phyloP scores from a whole-genome alignment of 441 rosid genomes.

The Arabidopsis lyrata region DNA sequence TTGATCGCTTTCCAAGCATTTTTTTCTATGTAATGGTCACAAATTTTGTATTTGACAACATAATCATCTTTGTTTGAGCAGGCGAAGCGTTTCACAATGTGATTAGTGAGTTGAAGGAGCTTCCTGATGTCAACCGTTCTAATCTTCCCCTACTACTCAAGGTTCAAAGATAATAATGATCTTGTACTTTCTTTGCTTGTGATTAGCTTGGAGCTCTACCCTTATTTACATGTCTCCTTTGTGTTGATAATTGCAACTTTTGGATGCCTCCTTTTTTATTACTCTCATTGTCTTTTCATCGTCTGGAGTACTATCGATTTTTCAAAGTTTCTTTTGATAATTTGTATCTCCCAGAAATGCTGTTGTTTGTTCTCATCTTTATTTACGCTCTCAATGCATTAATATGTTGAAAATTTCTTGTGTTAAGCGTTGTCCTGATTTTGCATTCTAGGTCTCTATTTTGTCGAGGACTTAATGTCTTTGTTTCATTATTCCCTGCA shows the following conservation, averaged over 20 bases:
- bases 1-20: slow-evolving; percentile 20
- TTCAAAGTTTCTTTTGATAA: background rate
- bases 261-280: slow-evolving; percentile 5
- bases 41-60: slow-evolving; percentile 12
- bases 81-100: slow-evolving; percentile 80
- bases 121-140: slow-evolving; percentile 91
- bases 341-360: slow-evolving; percentile 6
- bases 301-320: background rate
- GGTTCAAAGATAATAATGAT: slow-evolving; percentile 57
- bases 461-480: slow-evolving; percentile 6
- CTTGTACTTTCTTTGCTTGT: slow-evolving; percentile 25
- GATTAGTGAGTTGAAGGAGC: slow-evolving; percentile 83
- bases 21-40: background rate
- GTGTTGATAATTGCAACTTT: background rate
- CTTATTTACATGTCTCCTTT: background rate
- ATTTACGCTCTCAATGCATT: slow-evolving; percentile 11
- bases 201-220: background rate
- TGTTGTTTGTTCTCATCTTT: slow-evolving; percentile 1
- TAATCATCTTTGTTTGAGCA: slow-evolving; percentile 47
- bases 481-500: slow-evolving; percentile 51
- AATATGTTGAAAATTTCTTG: slow-evolving; percentile 3
- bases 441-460: slow-evolving; percentile 12
- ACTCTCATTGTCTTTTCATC: slow-evolving; percentile 12
- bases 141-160: slow-evolving; percentile 87
- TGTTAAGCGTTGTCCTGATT: slow-evolving; percentile 10